Conservation (phyloP, 2,329 filamentous ascomycete species). For the Clonostachys byssicola region DNA sequence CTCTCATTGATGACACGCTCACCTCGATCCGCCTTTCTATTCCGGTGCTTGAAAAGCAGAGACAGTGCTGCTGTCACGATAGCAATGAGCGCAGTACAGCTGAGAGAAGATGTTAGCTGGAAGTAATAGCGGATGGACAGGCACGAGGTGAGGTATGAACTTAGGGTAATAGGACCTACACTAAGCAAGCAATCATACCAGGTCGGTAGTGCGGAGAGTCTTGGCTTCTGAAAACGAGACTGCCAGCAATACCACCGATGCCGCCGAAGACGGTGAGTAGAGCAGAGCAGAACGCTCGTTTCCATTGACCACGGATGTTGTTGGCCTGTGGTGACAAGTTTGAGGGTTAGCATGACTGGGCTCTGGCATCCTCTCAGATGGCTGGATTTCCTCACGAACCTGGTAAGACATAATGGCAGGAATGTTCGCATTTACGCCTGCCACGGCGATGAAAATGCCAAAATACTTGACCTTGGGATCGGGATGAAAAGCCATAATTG, state of each 20-base stretch:
- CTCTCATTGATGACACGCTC: too few relatives aligned
- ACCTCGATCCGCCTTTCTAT: too few relatives aligned
- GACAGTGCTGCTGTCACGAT: too few relatives aligned
- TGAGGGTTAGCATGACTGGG: too few relatives aligned
- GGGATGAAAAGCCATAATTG: too few relatives aligned
- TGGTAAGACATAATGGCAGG: conserved; percentile 9
- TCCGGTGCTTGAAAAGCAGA: too few relatives aligned
- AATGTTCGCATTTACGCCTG: conserved; percentile 8
- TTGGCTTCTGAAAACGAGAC: conserved; percentile 9
- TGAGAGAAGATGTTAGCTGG: too few relatives aligned
- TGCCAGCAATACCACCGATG: conserved; percentile 13
- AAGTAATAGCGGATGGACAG: too few relatives aligned
- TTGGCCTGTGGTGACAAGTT: conserved; percentile 2
- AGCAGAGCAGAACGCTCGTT: conserved; percentile 12
- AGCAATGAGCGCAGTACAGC: too few relatives aligned
- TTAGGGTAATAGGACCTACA: too few relatives aligned
- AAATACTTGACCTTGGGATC: conserved; percentile 7
- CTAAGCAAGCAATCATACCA: conserved; percentile 1
- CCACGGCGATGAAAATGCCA: conserved; percentile 11
- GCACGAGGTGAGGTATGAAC: too few relatives aligned
- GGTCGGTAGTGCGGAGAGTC: conserved; percentile 8
- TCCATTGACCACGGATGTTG: conserved; percentile 16
- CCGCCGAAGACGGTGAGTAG: conserved; percentile 10
- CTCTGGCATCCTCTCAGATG: too few relatives aligned
- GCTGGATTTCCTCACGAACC: neutral